Evolutionary conservation across 257 asterid genomes (phyloP).

Genomic region (Oldenlandia corymbosa): DNA sequence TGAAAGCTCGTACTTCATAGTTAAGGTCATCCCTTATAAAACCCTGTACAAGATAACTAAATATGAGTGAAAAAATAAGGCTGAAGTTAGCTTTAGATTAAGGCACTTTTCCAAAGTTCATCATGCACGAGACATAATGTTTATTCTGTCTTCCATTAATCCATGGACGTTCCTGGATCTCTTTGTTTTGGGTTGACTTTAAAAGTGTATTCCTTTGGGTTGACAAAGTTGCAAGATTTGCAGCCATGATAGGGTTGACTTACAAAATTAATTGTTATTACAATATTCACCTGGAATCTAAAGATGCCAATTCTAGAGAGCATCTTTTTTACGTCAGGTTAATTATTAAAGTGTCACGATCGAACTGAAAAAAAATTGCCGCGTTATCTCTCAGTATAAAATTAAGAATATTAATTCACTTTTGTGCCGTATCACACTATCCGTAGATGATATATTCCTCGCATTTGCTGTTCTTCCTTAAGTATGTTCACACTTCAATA

Average conservation of each 20-base stretch:
- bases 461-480: neutral
- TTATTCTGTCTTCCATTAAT: neutral
- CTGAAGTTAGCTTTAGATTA: neutral
- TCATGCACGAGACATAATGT: neutral
- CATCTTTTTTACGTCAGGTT: neutral
- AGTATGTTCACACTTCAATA: neutral
- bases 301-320: no score
- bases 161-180: neutral
- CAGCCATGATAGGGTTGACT: neutral
- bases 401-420: constrained; percentile 2
- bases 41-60: no score
- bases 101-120: neutral
- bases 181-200: neutral
- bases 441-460: neutral
- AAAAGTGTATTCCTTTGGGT: neutral
- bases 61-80: no score
- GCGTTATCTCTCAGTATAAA: neutral
- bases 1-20: no score
- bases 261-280: neutral
- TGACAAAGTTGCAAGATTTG: neutral
- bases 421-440: neutral
- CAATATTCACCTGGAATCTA: no score
- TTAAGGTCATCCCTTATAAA: no score
- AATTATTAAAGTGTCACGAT: neutral
- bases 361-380: neutral